phyloP scores from a whole-genome alignment of 208 protist genomes.

The Acanthamoeba triangularis region DNA sequence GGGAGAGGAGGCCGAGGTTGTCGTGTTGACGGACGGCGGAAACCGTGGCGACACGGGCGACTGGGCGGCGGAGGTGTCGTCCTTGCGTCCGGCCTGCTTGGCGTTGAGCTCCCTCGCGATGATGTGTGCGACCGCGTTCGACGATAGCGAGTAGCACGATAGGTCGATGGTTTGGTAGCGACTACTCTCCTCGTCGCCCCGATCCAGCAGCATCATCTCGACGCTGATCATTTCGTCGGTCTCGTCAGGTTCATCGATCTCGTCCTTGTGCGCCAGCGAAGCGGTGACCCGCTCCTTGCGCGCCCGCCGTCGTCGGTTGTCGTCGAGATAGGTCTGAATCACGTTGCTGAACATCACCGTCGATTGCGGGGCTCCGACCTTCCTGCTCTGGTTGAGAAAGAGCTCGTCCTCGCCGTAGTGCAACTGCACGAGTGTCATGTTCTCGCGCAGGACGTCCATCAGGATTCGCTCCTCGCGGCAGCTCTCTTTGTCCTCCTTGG shows the following conservation, averaged over 20 bases:
- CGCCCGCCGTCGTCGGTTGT: not conserved
- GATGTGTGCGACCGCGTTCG: not conserved
- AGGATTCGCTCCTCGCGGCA: not conserved
- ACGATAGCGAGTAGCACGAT: not conserved
- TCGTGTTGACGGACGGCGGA: not conserved
- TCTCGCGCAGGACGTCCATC: constrained; percentile 50
- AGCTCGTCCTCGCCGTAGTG: constrained; percentile 25
- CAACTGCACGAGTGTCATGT: constrained; percentile 33
- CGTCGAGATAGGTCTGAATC: not conserved
- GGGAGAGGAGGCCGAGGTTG: not conserved
- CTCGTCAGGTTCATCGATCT: not conserved
- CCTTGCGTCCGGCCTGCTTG: not conserved
- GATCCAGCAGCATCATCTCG: constrained; percentile 40
- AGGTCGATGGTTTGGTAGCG: constrained; percentile 44
- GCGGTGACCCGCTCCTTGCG: not conserved
- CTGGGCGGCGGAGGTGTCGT: not conserved
- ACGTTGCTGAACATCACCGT: not conserved
- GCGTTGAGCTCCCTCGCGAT: not conserved
- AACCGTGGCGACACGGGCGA: too few relatives aligned
- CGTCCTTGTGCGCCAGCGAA: not conserved
- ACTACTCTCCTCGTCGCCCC: constrained; percentile 19
- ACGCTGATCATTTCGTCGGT: constrained; percentile 3
- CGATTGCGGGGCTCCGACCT: not conserved
- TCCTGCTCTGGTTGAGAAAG: not conserved
- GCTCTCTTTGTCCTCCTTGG: not conserved